These are phyloP conservation scores for Shiraia bambusicola DNA, from an alignment of 2,329 filamentous ascomycete genomes.

Conservation along the genomic window DNA sequence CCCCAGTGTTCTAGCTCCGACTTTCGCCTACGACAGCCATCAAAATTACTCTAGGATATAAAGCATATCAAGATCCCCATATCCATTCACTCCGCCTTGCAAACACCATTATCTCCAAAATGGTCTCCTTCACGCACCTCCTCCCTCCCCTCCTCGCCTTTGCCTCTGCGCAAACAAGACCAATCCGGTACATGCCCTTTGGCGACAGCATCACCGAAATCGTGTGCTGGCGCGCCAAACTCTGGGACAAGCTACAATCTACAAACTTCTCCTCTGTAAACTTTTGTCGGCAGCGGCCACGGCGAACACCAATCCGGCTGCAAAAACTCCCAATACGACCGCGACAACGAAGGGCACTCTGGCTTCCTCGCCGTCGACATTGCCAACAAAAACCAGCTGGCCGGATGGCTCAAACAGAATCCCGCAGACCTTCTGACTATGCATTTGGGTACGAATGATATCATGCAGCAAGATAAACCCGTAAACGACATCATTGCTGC, in stretches of 20 bases:
- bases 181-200: slow-evolving; percentile 46
- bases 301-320: slow-evolving; percentile 33
- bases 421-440: slow-evolving; percentile 51
- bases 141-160: slow-evolving; percentile 10
- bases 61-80: no score
- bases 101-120: slow-evolving; percentile 1
- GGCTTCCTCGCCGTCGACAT: slow-evolving; percentile 50
- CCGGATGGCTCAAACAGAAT: slow-evolving; percentile 48
- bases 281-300: slow-evolving; percentile 42
- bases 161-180: slow-evolving; percentile 18
- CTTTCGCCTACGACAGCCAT: no score
- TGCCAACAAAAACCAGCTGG: slow-evolving; percentile 47
- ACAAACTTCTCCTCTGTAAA: slow-evolving; percentile 44
- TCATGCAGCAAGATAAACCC: slow-evolving; percentile 42
- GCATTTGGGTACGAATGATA: slow-evolving; percentile 51
- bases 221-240: slow-evolving; percentile 48
- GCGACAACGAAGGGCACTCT: slow-evolving; percentile 49
- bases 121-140: slow-evolving; percentile 25
- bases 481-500: slow-evolving; percentile 44
- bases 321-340: slow-evolving; percentile 45
- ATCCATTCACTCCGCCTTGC: no score
- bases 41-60: no score
- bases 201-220: slow-evolving; percentile 51
- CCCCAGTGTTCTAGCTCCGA: no score
- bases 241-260: slow-evolving; percentile 46